Evolutionary conservation across 73 alveolate species (phyloP), one percentile per base, ranked within the genome.

Genomic region (Symbiodinium natans): DNA sequence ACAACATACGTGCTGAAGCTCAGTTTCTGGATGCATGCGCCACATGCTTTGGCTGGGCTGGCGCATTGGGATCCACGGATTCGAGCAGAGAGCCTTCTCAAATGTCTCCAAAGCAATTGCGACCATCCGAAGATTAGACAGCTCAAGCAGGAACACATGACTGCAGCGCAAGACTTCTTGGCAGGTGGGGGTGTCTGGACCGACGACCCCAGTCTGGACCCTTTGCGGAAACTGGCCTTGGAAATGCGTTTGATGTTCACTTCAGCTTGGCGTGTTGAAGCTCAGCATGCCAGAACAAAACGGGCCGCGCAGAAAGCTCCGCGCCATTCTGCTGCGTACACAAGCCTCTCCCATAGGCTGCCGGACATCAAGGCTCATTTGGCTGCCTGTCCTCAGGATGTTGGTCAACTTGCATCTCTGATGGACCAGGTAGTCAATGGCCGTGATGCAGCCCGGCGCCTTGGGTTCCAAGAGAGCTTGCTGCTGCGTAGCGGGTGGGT

Each of bases 251-350:
- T 86, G 38, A 86, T 86, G 93, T 86, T 48, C 41, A 54, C 83
- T 4, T 34, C 63, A 34, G 93, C 93, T 21, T 86, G 93, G 93
- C n/a, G 93, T 33, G 93, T 86, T 31, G 93, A 86, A 23, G 93
- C 63, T 43, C 93, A 86, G 46, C 93, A 86, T 54, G 93, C 93
- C 39, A 83, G 93, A 3, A 86, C 93, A 13, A 86, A 86, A 40
- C 15, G 40, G 29, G 93, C 83, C 27, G 34, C 83, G 34, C 82
- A 48, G 23, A 83, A 36, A 3, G 93, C 93, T 29, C 59, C 83
- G 19, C 52, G 33, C 27, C 93, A 86, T 33, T 19, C 59, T 7
- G 93, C 93, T 54, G 56, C 93, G 38, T 86, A 86, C 56, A 54
- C 83, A 0, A 54, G 83, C n/a, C 15, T 86, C 59, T 34, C 41